phyloP scores from a whole-genome alignment of 345 rosid species.

The Melaleuca quinquenervia region DNA sequence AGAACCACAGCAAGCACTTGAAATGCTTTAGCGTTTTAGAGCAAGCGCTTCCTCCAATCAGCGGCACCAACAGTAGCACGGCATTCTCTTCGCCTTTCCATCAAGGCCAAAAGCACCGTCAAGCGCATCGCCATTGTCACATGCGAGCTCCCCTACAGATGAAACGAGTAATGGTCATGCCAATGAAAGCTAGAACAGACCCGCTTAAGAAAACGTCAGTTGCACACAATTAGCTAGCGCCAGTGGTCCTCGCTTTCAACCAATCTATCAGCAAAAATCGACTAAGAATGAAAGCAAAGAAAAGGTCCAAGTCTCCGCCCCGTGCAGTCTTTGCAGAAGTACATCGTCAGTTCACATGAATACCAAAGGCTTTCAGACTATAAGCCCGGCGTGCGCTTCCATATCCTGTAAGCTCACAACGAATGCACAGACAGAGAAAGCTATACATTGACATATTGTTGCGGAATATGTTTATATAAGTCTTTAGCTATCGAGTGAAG shows the following conservation, averaged over 20 bases:
- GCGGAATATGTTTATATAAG: neutral
- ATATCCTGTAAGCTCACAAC: neutral
- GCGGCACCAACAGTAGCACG: no score
- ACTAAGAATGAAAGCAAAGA: neutral
- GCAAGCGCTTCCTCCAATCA: no score
- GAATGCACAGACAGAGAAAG: neutral
- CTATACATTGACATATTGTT: neutral
- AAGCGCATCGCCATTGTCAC: constrained; percentile 78
- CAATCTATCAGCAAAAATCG: neutral
- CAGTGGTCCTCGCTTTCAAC: neutral
- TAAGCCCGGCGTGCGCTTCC: neutral
- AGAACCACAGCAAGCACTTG: no score
- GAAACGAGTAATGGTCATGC: neutral
- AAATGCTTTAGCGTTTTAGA: no score
- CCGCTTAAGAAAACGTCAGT: no score
- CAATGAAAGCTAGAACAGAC: neutral
- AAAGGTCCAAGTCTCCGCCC: neutral
- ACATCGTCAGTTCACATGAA: neutral
- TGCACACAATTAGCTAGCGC: neutral
- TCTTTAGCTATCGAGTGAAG: neutral
- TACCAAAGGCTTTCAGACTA: neutral
- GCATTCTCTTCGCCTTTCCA: no score
- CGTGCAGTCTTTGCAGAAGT: neutral
- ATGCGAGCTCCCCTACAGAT: constrained; percentile 55
- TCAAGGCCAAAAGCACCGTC: constrained; percentile 64